Evolutionary conservation across 139 green algal genomes (phyloP), one percentile per base, ranked within the genome.

Genomic region (Edaphochlamys debaryana): DNA sequence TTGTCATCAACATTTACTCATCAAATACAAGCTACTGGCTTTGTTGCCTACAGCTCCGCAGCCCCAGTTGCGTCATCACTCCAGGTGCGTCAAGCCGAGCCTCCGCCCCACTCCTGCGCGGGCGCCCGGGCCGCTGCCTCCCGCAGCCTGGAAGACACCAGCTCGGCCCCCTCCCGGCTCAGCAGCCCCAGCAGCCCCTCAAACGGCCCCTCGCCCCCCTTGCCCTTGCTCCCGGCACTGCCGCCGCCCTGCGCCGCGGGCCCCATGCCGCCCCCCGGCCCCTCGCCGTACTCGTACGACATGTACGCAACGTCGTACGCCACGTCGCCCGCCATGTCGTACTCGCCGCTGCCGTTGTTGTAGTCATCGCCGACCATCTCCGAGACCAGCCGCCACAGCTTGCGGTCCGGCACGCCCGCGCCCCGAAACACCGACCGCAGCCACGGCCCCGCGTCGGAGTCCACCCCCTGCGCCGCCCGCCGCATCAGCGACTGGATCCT

Each of bases 331-430:
- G 6, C 23, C 69, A 48, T 64, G 25, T 68, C 56, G 58, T 80
- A 80, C 73, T 69, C 56, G 4, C 29, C 56, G 29, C 56, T 58
- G 56, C n/a, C 37, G 37, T n/a, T 48, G 41, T 60, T 60, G 60
- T 71, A 62, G 41, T 72, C 74, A 15, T 81, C 60, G 8, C 60
- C 60, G 54, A 71, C 40, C 38, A 81, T 29, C 74, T 81, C 74
- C 60, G 13, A 17, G 34, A 81, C 41, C 40, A 81, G 58, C 74
- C 29, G 29, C 19, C 41, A 30, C 40, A 81, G 60, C 30, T 38
- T 13, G 4, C 40, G 40, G 36, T 63, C 30, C 27, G 74, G 60
- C 68, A 81, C 60, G 15, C n/a, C n/a, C n/a, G 60, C 60, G 19
- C 60, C 60, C 9, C 19, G 27, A 34, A 81, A 81, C 23, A 71